Evolutionary conservation across 2,329 filamentous ascomycete genomes (phyloP).

Genomic region (Cercospora sojina): DNA sequence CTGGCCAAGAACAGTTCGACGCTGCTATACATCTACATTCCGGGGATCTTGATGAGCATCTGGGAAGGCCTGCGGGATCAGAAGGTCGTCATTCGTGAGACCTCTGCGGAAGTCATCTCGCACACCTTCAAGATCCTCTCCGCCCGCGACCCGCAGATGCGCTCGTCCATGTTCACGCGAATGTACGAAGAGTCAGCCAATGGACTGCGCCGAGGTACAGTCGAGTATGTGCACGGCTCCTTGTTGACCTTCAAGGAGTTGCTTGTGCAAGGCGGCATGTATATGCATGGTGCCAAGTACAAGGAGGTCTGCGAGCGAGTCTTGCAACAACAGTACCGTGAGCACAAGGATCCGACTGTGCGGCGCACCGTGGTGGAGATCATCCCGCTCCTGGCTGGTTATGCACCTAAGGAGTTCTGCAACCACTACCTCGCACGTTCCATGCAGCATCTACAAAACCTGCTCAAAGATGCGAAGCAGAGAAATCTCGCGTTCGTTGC

Average conservation of each 20-base stretch:
- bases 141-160: slow-evolving; percentile 84
- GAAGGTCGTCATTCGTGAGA: slow-evolving; percentile 87
- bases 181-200: slow-evolving; percentile 83
- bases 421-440: slow-evolving; percentile 87
- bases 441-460: slow-evolving; percentile 92
- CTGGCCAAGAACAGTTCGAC: slow-evolving; percentile 91
- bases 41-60: slow-evolving; percentile 92
- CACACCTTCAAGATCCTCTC: slow-evolving; percentile 95
- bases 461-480: slow-evolving; percentile 93
- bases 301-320: slow-evolving; percentile 90
- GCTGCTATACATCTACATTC: slow-evolving; percentile 90
- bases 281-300: slow-evolving; percentile 90
- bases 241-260: slow-evolving; percentile 89
- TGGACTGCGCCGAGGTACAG: slow-evolving; percentile 74
- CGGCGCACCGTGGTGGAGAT: slow-evolving; percentile 85
- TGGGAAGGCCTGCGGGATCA: slow-evolving; percentile 91
- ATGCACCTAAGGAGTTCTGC: slow-evolving; percentile 87
- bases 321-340: slow-evolving; percentile 71
- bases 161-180: slow-evolving; percentile 82
- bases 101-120: slow-evolving; percentile 87
- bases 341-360: slow-evolving; percentile 85
- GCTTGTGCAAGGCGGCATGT: slow-evolving; percentile 94
- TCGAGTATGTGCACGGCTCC: slow-evolving; percentile 92
- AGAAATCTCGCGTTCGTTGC: slow-evolving; percentile 91
- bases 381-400: slow-evolving; percentile 89